Conservation (phyloP, 768 basidiomycete species). For the Rhodocollybia butyracea region DNA sequence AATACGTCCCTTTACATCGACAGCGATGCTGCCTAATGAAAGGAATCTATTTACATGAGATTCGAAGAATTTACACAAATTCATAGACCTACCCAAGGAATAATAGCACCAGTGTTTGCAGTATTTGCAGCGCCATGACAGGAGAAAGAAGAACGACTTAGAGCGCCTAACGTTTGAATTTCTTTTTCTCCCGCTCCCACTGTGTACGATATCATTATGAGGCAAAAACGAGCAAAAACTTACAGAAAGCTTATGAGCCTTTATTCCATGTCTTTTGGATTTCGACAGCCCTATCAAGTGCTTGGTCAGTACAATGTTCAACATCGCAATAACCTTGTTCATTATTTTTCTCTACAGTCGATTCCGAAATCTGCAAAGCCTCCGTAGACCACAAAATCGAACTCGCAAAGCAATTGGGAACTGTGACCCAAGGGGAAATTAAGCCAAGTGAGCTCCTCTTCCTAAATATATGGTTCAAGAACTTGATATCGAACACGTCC, state of each 20-base stretch:
- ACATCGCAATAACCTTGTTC: constrained; percentile 6
- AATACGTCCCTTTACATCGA: constrained; percentile 61
- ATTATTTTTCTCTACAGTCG: constrained; percentile 47
- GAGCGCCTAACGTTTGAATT: background rate
- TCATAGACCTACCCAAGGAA: constrained; percentile 4
- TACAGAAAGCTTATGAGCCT: constrained; percentile 94
- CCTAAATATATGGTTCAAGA: constrained; percentile 7
- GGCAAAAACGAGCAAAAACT: constrained; percentile 92
- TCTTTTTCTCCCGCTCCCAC: too few species aligned
- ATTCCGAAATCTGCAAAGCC: constrained; percentile 77
- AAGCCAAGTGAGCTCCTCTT: constrained; percentile 76
- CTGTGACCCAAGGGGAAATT: constrained; percentile 80
- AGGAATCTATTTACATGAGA: background rate
- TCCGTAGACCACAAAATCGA: constrained; percentile 71
- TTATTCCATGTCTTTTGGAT: constrained; percentile 84
- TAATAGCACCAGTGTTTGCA: constrained; percentile 2
- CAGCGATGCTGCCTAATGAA: constrained; percentile 26
- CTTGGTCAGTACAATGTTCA: constrained; percentile 52
- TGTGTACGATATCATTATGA: too few species aligned
- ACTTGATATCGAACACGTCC: constrained; percentile 33
- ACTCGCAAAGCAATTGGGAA: constrained; percentile 67
- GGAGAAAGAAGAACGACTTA: background rate
- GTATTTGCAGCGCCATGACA: constrained; percentile 5
- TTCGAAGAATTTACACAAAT: background rate
- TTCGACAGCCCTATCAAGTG: constrained; percentile 92